phyloP scores from a whole-genome alignment of 2,329 filamentous ascomycete genomes.

The Talaromyces atroroseus region DNA sequence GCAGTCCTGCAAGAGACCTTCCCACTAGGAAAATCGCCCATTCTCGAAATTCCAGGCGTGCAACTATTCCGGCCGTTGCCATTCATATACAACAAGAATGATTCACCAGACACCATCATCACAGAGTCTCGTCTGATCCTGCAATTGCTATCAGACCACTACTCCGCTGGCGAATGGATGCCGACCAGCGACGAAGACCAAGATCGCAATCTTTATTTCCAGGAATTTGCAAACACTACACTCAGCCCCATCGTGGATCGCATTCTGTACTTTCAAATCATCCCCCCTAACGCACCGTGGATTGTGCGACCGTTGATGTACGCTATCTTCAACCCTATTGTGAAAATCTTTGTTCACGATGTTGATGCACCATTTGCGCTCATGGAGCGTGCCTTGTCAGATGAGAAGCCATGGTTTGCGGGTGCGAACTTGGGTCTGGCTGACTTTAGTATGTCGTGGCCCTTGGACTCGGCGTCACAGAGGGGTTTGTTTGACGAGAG shows the following conservation, averaged over 20 bases:
- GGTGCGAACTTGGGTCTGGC: constrained; percentile 26
- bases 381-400: constrained; percentile 21
- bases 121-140: constrained; percentile 24
- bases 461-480: constrained; percentile 27
- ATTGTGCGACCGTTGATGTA: constrained; percentile 17
- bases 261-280: constrained; percentile 20
- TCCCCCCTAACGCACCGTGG: constrained; percentile 17
- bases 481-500: constrained; percentile 26
- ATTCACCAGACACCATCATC: constrained; percentile 13
- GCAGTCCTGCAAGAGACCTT: constrained; percentile 17
- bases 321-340: constrained; percentile 19
- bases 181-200: constrained; percentile 17
- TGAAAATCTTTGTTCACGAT: constrained; percentile 17
- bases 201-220: constrained; percentile 20
- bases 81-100: neutral
- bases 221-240: constrained; percentile 20
- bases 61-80: constrained; percentile 7
- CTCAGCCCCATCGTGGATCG: constrained; percentile 15
- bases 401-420: constrained; percentile 25
- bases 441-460: constrained; percentile 32
- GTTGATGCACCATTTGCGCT: constrained; percentile 17
- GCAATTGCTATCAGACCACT: constrained; percentile 22
- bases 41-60: constrained; percentile 16
- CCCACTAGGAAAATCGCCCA: constrained; percentile 24
- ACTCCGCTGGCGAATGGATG: constrained; percentile 17